Conservation (phyloP, 108 stramenopile species). For the Nitzschia sp. region DNA sequence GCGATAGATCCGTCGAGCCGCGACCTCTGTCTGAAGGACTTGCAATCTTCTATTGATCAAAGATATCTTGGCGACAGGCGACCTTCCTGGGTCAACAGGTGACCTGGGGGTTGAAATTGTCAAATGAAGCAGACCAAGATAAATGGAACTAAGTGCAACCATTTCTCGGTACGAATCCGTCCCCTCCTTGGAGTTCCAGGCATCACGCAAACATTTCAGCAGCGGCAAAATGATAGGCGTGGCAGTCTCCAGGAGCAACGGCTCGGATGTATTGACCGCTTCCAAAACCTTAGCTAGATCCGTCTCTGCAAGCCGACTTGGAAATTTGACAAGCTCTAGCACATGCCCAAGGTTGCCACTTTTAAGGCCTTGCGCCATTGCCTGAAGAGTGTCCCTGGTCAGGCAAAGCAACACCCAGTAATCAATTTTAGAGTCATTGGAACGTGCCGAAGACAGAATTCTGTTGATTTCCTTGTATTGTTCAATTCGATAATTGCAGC, state of each 20-base stretch:
- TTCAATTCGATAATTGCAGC: conserved; percentile 51
- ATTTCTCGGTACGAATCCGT: conserved; percentile 24
- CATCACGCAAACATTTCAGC: conserved; percentile 35
- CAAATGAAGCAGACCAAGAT: conserved; percentile 77
- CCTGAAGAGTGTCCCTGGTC: conserved; percentile 20
- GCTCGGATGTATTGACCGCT: background rate
- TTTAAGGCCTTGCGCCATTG: conserved; percentile 6
- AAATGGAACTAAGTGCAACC: conserved; percentile 60
- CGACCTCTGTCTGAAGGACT: conserved; percentile 47
- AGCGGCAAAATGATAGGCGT: conserved; percentile 43
- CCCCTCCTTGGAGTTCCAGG: conserved; percentile 28
- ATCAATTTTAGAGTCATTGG: background rate
- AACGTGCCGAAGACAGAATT: background rate
- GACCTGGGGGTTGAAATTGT: conserved; percentile 78
- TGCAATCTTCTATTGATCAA: conserved; percentile 53
- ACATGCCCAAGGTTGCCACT: conserved; percentile 4
- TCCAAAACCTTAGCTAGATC: conserved; percentile 2
- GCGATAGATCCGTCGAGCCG: conserved; percentile 57
- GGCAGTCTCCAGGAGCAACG: conserved; percentile 1
- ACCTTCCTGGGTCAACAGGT: conserved; percentile 92
- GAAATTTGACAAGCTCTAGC: conserved; percentile 6
- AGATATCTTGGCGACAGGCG: conserved; percentile 78
- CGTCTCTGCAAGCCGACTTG: conserved; percentile 3
- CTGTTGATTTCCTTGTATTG: conserved; percentile 46
- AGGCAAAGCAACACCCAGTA: conserved; percentile 12